A percentile compares a stretch with the other conserved stretches of the same genome.
phyloP scores from a whole-genome alignment of 495 filamentous ascomycete species.

The Pseudotulostoma volvatum region DNA sequence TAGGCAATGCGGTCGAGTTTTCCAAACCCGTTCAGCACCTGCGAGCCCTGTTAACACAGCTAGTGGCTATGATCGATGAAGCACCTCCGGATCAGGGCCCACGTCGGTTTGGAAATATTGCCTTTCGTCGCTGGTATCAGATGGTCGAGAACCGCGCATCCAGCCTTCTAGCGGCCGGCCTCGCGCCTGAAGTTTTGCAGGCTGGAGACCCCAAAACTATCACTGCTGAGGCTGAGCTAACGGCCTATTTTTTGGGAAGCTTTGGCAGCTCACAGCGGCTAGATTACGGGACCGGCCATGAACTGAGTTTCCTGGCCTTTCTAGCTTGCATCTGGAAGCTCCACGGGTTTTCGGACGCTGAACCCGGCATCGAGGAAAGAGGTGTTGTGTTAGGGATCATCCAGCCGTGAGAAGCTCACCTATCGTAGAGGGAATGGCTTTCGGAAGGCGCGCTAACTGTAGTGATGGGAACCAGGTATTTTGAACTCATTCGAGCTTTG shows the following conservation, averaged over 20 bases:
- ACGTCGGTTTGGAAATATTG: conserved; percentile 78
- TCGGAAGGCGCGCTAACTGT: conserved; percentile 1
- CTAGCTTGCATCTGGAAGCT: conserved; percentile 82
- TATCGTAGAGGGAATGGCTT: neutral
- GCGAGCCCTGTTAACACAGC: conserved; percentile 39
- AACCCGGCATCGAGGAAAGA: conserved; percentile 45
- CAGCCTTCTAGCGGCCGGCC: conserved; percentile 41
- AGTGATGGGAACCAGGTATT: too few species aligned
- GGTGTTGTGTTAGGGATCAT: conserved; percentile 66
- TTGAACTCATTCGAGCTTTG: conserved; percentile 61
- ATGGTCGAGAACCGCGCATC: conserved; percentile 42
- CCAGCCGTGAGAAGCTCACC: conserved; percentile 44
- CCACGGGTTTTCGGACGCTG: conserved; percentile 44
- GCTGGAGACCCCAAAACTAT: conserved; percentile 7
- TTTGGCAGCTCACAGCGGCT: conserved; percentile 81
- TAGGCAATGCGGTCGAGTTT: conserved; percentile 29
- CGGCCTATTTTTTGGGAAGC: conserved; percentile 63
- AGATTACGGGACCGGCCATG: conserved; percentile 94
- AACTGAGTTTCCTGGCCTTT: conserved; percentile 87
- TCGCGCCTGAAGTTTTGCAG: conserved; percentile 37
- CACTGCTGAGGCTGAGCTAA: conserved; percentile 46
- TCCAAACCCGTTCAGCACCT: conserved; percentile 48
- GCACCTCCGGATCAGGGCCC: conserved; percentile 73
- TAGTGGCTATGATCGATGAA: conserved; percentile 55
- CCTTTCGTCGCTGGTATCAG: conserved; percentile 69